phyloP scores from a whole-genome alignment of 2,329 filamentous ascomycete genomes.

The Penicillium sp. region DNA sequence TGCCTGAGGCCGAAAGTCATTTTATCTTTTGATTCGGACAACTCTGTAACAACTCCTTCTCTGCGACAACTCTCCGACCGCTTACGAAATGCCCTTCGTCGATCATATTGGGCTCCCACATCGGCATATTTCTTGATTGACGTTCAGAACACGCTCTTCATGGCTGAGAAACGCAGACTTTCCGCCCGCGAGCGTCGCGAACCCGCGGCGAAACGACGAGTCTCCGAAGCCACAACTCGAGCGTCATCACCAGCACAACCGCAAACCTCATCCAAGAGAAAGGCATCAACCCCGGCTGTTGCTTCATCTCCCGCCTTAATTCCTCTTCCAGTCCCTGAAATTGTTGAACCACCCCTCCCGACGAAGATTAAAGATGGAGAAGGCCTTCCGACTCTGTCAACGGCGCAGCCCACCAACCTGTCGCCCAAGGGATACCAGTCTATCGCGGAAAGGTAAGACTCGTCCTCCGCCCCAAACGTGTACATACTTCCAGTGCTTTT shows the following conservation, averaged over 20 bases:
- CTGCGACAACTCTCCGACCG: neutral
- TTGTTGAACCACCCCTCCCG: slow-evolving; percentile 52
- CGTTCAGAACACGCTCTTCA: slow-evolving; percentile 22
- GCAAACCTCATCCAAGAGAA: slow-evolving; percentile 36
- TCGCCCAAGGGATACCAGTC: slow-evolving; percentile 62
- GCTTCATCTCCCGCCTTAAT: slow-evolving; percentile 31
- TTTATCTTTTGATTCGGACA: slow-evolving; percentile 16
- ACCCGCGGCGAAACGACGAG: slow-evolving; percentile 49
- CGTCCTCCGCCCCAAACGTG: neutral
- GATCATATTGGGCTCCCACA: neutral
- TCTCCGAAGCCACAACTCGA: slow-evolving; percentile 44
- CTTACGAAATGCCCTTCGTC: slow-evolving; percentile 17
- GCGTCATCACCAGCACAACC: slow-evolving; percentile 30
- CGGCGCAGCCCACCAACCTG: slow-evolving; percentile 55
- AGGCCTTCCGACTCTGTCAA: slow-evolving; percentile 58
- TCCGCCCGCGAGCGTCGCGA: slow-evolving; percentile 51
- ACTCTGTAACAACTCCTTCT: slow-evolving; percentile 16
- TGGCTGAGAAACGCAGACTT: slow-evolving; percentile 51
- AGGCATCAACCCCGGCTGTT: slow-evolving; percentile 37
- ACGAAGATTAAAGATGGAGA: slow-evolving; percentile 58
- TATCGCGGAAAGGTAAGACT: slow-evolving; percentile 58
- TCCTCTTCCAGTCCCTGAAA: slow-evolving; percentile 34
- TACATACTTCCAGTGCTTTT: neutral
- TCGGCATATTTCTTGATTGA: slow-evolving; percentile 9
- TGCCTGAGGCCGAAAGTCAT: slow-evolving; percentile 11